Percentiles rank a stretch among this genome's conserved stretches.
Evolutionary conservation across 192 early-diverging fungal genomes (phyloP).

Genomic region (Coemansia sp.): DNA sequence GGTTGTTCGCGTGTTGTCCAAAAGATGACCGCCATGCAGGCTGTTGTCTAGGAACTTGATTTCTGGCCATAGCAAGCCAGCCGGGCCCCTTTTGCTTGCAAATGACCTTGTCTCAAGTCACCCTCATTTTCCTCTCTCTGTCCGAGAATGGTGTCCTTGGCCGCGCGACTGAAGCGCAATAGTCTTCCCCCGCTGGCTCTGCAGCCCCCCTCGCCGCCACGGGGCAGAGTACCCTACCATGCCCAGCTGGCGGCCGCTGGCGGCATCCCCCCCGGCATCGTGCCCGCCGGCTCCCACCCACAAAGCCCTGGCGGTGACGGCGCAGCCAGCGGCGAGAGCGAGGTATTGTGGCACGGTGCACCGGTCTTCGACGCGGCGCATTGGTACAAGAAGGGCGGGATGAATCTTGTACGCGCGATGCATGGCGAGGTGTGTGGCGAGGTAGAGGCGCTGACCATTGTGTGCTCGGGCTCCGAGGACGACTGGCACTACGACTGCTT

Average conservation of each 20-base stretch:
- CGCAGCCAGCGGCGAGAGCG: not conserved
- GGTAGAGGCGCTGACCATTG: slow-evolving; percentile 23
- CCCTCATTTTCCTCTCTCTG: no score
- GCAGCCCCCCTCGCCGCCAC: not conserved
- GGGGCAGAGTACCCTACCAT: not conserved
- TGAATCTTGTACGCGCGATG: slow-evolving; percentile 32
- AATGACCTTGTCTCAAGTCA: no score
- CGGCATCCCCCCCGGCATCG: not conserved
- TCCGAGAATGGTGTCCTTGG: slow-evolving; percentile 20
- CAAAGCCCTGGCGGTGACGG: not conserved
- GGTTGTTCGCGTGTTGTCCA: no score
- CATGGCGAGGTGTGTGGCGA: slow-evolving; percentile 9
- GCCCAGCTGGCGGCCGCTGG: slow-evolving; percentile 1
- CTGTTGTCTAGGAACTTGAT: no score
- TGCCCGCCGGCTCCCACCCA: not conserved
- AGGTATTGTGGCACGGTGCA: slow-evolving; percentile 24
- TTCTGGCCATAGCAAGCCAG: no score
- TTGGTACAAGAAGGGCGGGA: slow-evolving; percentile 34
- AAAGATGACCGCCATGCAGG: no score
- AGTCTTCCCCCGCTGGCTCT: slow-evolving; percentile 13
- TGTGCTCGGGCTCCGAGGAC: slow-evolving; percentile 1
- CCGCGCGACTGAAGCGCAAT: slow-evolving; percentile 22
- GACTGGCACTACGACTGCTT: slow-evolving; percentile 23
- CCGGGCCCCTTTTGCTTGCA: no score
- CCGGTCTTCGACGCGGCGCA: slow-evolving; percentile 37